Percentiles rank a stretch among this genome's conserved stretches.
phyloP scores from a whole-genome alignment of 306 rosid genomes.

The Cucurbita argyrosperma region DNA sequence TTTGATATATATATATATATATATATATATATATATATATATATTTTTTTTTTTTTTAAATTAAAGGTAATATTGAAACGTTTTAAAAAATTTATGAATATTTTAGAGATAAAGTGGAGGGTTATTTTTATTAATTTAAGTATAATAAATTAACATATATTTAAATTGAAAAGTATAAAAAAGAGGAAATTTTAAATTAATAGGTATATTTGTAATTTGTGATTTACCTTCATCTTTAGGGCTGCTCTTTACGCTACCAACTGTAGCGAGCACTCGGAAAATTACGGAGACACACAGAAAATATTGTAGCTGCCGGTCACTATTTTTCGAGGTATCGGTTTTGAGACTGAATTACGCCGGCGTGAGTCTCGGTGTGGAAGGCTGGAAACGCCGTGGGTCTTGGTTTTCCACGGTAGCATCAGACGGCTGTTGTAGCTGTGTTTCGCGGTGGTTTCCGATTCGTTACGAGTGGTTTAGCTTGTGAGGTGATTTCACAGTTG shows the following conservation, averaged over 20 bases:
- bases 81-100: no score
- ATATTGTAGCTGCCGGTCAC: not conserved
- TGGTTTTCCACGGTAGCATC: not conserved
- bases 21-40: no score
- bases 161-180: no score
- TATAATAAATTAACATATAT: no score
- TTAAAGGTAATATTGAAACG: no score
- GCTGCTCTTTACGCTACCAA: not conserved
- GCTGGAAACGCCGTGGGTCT: not conserved
- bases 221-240: not conserved
- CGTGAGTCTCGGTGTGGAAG: not conserved
- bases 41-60: no score
- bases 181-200: no score
- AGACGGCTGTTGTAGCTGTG: not conserved
- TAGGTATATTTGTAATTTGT: not conserved
- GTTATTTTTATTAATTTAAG: no score
- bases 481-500: not conserved
- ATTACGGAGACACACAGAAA: not conserved
- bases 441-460: not conserved
- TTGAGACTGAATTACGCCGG: no score
- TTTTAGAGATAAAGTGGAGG: no score
- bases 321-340: not conserved
- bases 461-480: not conserved
- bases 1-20: no score
- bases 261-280: no score